A percentile compares a stretch with the other conserved stretches of the same genome.
Evolutionary conservation across 2,329 filamentous ascomycete genomes (phyloP).

Genomic region (Neonectria faginata): DNA sequence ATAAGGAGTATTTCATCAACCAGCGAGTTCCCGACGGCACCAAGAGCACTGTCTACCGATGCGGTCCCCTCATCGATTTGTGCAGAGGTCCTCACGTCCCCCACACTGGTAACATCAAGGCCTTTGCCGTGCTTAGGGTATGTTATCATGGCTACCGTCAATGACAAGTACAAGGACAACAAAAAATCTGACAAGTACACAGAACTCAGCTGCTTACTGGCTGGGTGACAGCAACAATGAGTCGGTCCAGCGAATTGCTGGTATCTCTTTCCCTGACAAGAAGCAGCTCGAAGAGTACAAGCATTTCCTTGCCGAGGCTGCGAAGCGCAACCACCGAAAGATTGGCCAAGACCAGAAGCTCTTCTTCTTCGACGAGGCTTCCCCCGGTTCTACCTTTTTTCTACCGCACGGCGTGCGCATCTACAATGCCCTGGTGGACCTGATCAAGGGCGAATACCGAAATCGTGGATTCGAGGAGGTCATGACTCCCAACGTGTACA

Average conservation of each 20-base stretch:
- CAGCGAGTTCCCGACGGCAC: conserved; percentile 79
- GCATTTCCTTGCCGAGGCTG: conserved; percentile 96
- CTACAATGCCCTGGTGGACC: conserved; percentile 87
- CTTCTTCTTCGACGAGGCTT: conserved; percentile 95
- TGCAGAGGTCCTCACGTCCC: conserved; percentile 96
- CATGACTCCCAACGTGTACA: conserved; percentile 94
- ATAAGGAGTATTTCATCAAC: conserved; percentile 96
- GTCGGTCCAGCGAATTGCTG: conserved; percentile 95
- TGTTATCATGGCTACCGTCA: conserved; percentile 5
- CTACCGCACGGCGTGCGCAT: conserved; percentile 92
- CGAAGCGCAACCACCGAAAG: conserved; percentile 93
- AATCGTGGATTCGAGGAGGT: conserved; percentile 95
- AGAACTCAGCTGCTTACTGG: conserved; percentile 84
- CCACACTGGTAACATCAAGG: conserved; percentile 90
- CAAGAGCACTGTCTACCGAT: conserved; percentile 93
- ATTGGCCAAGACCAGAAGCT: conserved; percentile 96
- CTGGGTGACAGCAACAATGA: conserved; percentile 94
- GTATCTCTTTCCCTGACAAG: conserved; percentile 95
- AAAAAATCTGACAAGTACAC: conserved; percentile 57
- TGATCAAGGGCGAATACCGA: conserved; percentile 89
- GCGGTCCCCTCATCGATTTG: conserved; percentile 92
- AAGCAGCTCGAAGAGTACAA: conserved; percentile 93
- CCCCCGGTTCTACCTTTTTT: conserved; percentile 94
- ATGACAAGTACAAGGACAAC: background rate
- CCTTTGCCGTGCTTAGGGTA: conserved; percentile 90